These are phyloP conservation scores for Pseudocercospora fuligena DNA, from an alignment of 2,329 filamentous ascomycete genomes.

Conservation along the genomic window DNA sequence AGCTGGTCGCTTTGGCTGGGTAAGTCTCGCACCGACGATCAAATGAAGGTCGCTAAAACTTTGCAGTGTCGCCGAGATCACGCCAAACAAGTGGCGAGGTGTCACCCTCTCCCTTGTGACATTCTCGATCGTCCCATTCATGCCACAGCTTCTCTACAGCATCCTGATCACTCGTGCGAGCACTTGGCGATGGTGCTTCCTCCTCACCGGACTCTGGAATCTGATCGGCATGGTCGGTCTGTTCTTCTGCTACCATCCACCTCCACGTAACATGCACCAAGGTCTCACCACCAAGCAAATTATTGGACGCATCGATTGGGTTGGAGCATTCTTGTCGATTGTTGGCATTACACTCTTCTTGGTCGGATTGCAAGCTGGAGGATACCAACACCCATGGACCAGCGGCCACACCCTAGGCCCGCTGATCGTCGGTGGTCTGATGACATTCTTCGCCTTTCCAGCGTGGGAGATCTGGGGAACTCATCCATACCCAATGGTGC, in stretches of 20 bases:
- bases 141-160: slow-evolving; percentile 64
- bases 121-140: slow-evolving; percentile 66
- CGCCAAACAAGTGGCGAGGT: slow-evolving; percentile 29
- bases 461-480: slow-evolving; percentile 35
- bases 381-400: slow-evolving; percentile 32
- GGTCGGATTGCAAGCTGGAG: slow-evolving; percentile 44
- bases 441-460: slow-evolving; percentile 35
- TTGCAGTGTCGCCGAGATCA: slow-evolving; percentile 32
- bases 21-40: slow-evolving; percentile 10
- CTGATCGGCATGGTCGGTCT: slow-evolving; percentile 57
- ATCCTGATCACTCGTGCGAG: slow-evolving; percentile 58
- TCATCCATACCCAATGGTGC: slow-evolving; percentile 39
- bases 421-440: slow-evolving; percentile 34
- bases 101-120: slow-evolving; percentile 50
- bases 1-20: slow-evolving; percentile 31
- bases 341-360: slow-evolving; percentile 57
- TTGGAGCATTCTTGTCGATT: slow-evolving; percentile 57
- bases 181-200: slow-evolving; percentile 60
- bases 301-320: slow-evolving; percentile 53
- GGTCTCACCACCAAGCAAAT: slow-evolving; percentile 48
- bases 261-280: slow-evolving; percentile 47
- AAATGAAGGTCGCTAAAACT: neutral
- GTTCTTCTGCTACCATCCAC: slow-evolving; percentile 59
- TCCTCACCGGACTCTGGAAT: slow-evolving; percentile 59
- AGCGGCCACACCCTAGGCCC: slow-evolving; percentile 35